Evolutionary conservation across 2,329 filamentous ascomycete genomes (phyloP).

Genomic region (Claviceps spartinae): DNA sequence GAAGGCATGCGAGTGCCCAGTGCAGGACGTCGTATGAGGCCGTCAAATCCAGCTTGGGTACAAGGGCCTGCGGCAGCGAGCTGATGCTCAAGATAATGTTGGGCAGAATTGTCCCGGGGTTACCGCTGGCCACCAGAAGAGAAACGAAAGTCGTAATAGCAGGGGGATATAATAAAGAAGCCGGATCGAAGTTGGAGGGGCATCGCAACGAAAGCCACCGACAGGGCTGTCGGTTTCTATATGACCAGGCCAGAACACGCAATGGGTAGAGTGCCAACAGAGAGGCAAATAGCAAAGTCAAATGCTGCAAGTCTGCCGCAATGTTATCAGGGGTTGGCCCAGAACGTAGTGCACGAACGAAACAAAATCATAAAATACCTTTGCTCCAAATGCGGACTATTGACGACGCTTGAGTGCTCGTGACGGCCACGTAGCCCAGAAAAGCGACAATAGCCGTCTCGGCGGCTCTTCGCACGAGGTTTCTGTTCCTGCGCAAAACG

Average conservation of each 20-base stretch:
- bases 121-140: conserved; percentile 53
- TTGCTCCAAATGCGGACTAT: conserved; percentile 32
- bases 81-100: conserved; percentile 74
- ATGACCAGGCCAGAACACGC: conserved; percentile 38
- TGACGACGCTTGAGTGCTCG: conserved; percentile 32
- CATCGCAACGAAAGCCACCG: conserved; percentile 34
- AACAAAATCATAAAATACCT: conserved; percentile 23
- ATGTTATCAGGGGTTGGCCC: not conserved
- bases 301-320: conserved; percentile 28
- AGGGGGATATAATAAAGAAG: conserved; percentile 77
- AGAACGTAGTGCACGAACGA: not conserved
- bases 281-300: conserved; percentile 21
- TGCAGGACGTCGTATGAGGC: conserved; percentile 55
- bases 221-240: conserved; percentile 25
- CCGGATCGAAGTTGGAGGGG: conserved; percentile 75
- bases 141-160: conserved; percentile 64
- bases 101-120: conserved; percentile 50
- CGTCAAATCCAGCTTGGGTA: conserved; percentile 48
- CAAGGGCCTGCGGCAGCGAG: conserved; percentile 57
- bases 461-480: conserved; percentile 36
- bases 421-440: conserved; percentile 34
- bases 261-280: conserved; percentile 45
- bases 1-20: conserved; percentile 64
- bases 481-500: conserved; percentile 30
- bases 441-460: conserved; percentile 39